Base-by-base conservation (phyloP, 345 rosid genomes). In the Melaleuca alternifolia region DNA sequence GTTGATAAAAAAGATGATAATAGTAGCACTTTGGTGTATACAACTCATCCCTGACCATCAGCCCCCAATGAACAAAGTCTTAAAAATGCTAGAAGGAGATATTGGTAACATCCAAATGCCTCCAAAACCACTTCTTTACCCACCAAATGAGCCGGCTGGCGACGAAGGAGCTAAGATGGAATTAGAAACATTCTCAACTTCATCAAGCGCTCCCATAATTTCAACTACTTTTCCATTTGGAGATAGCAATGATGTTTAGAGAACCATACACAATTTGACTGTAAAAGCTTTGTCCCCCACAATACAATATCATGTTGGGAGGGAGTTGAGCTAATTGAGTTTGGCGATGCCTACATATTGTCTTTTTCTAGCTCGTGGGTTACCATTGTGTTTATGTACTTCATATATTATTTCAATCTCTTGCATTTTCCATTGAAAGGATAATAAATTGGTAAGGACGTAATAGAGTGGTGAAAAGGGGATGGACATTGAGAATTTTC, bases 131-230 rank as follows among this genome's bases (percentile, higher is more conserved):
- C 76, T 30, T 30, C 0, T 62, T 62, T 62, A 28, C 41, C 44
- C 76, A 0, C 3, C 0, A 2, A 5, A 62, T 62, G 76, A 62
- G 44, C 1, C 10, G 0, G 3, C 30, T 0, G 1, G 30, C 3
- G 18, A 62, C 14, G 76, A 62, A 20, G 15, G 30, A 62, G 10
- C 1, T 0, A 11, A 14, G 4, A 62, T 62, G 44, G 11, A 62
- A 62, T 0, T 30, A 28, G 11, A 62, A 62, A 62, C 21, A 62
- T 62, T 62, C 11, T 28, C 37, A 1, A 62, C 41, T 62, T 7
- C 11, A 15, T 30, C 76, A 14, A 62, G 41, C 41, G 7, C 0
- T 15, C 76, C 10, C 7, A 62, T 30, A 62, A 8, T 30, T 62
- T 62, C 11, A 2, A 2, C 41, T 62, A 15, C 10, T 62, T 1